phyloP scores from a whole-genome alignment of 2,329 filamentous ascomycete genomes.

The Exophiala phaeomuriformis region DNA sequence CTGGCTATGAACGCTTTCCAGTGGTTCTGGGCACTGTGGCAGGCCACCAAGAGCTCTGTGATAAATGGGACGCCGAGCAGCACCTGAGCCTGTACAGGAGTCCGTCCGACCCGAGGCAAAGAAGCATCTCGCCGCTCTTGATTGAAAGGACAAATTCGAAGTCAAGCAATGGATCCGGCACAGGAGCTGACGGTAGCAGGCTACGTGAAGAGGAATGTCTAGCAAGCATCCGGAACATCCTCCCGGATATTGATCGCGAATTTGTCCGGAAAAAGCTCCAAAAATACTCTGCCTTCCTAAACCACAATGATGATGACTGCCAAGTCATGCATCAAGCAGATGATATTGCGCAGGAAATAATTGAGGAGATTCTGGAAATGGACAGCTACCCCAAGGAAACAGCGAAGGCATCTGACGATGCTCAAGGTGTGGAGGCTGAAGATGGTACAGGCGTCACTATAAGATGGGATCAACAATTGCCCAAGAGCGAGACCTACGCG shows the following conservation, averaged over 20 bases:
- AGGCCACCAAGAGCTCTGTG: constrained; percentile 22
- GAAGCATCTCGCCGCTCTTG: neutral
- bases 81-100: constrained; percentile 2
- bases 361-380: constrained; percentile 38
- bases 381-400: constrained; percentile 38
- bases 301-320: constrained; percentile 12
- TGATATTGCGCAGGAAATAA: constrained; percentile 31
- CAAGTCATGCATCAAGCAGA: neutral
- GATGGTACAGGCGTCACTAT: constrained; percentile 33
- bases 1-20: constrained; percentile 25
- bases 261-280: constrained; percentile 31
- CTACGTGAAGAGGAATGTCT: constrained; percentile 27
- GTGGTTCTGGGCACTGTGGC: constrained; percentile 21
- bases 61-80: constrained; percentile 22
- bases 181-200: neutral
- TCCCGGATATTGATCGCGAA: constrained; percentile 42
- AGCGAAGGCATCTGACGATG: constrained; percentile 29
- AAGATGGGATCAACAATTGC: constrained; percentile 25
- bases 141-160: constrained; percentile 8
- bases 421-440: constrained; percentile 30
- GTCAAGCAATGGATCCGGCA: constrained; percentile 4
- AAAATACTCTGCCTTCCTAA: constrained; percentile 30
- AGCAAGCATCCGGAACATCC: constrained; percentile 36
- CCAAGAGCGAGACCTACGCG: constrained; percentile 17
- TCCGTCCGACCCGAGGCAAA: constrained; percentile 5